A percentile compares a stretch with the other conserved stretches of the same genome.
phyloP scores from a whole-genome alignment of 2,329 filamentous ascomycete genomes.

The Leptodontidium sp. region DNA sequence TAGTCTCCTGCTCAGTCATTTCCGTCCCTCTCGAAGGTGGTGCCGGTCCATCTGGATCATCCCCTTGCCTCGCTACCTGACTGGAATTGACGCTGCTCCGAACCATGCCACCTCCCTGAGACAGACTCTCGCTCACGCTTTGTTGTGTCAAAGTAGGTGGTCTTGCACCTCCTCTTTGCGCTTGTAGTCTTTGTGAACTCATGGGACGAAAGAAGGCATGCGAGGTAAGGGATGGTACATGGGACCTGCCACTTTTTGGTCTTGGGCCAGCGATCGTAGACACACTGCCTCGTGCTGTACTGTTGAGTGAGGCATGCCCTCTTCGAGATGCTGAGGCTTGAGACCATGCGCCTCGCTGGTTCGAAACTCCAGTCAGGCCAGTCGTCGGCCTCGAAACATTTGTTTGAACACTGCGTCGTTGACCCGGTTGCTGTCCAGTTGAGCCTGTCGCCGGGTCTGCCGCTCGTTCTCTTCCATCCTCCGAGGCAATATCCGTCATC shows the following conservation, averaged over 20 bases:
- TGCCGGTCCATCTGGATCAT: slow-evolving; percentile 61
- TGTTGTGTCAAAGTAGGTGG: slow-evolving; percentile 49
- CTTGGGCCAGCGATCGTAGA: slow-evolving; percentile 57
- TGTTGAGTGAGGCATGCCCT: slow-evolving; percentile 42
- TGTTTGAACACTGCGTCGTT: slow-evolving; percentile 49
- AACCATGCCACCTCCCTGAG: slow-evolving; percentile 53
- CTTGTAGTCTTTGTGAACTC: slow-evolving; percentile 94
- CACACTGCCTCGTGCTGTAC: slow-evolving; percentile 45
- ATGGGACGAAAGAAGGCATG: slow-evolving; percentile 96
- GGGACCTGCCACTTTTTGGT: slow-evolving; percentile 78
- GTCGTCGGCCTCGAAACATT: slow-evolving; percentile 63
- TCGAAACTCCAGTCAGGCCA: slow-evolving; percentile 60
- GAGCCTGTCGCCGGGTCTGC: slow-evolving; percentile 47
- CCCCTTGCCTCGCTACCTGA: slow-evolving; percentile 44
- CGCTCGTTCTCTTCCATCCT: slow-evolving; percentile 56
- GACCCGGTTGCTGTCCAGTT: slow-evolving; percentile 45
- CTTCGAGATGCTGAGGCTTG: slow-evolving; percentile 65
- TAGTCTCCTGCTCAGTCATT: slow-evolving; percentile 76
- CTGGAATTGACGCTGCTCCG: slow-evolving; percentile 68
- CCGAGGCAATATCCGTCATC: slow-evolving; percentile 62
- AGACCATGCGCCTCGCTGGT: slow-evolving; percentile 57
- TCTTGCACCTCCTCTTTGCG: slow-evolving; percentile 74
- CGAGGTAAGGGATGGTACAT: slow-evolving; percentile 88
- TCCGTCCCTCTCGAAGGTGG: slow-evolving; percentile 83
- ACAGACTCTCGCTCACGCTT: slow-evolving; percentile 52